Evolutionary conservation across 2,329 filamentous ascomycete species (phyloP), one percentile per base, ranked within the genome.

Genomic region (Blumeriella jaapii): DNA sequence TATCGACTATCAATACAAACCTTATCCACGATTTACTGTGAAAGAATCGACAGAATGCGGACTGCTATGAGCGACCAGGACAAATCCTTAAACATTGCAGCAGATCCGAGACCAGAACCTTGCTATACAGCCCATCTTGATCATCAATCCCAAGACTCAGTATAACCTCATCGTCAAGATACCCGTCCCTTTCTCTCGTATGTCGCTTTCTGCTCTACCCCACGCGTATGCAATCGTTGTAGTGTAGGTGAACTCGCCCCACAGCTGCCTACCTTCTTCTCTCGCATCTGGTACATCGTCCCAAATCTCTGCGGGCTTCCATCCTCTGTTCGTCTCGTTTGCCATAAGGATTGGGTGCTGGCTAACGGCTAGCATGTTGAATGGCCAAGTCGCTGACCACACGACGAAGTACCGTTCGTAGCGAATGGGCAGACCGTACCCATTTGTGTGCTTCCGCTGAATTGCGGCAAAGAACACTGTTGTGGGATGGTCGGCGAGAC

Each of bases 41-140:
- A n/a, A n/a, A n/a, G n/a, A n/a, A n/a, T n/a, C n/a, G n/a, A n/a
- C n/a, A n/a, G n/a, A n/a, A n/a, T n/a, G n/a, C n/a, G n/a, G n/a
- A n/a, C n/a, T n/a, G n/a, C n/a, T n/a, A 31, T 6, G 5, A 24
- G 8, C 40, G 23, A 31, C 77, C 77, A 43, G 82, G 82, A 46
- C 58, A 60, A 34, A 56, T 44, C 26, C 52, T 55, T 47, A 61
- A 36, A 49, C 59, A 60, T 33, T 49, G 44, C 34, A 61, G 41
- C 27, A 60, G 38, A 17, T 58, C 54, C 7, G 45, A 40, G 1
- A 53, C 56, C 36, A 46, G 47, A 18, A 55, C 51, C 30, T 45
- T 52, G 11, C 49, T 54, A 49, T 55, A 59, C n/a, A 47, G 52
- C 34, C 58, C 53, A 27, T 47, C 48, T 26, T 51, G 44, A 45